These are phyloP conservation scores for Rutstroemia sp. DNA, from an alignment of 2,329 filamentous ascomycete genomes.

Conservation along the genomic window DNA sequence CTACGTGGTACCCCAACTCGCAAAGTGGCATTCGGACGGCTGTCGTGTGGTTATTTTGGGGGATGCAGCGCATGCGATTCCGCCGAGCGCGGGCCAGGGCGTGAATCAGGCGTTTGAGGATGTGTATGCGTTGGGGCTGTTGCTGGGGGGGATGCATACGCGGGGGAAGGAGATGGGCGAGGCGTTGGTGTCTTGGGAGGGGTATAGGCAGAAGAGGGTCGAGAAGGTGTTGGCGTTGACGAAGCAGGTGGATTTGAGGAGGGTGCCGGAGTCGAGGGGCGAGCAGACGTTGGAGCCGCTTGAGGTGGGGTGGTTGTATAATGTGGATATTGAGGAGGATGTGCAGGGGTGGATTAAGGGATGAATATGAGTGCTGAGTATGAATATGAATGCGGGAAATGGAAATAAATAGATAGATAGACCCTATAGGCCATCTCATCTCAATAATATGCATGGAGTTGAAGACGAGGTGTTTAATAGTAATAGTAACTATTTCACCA, in stretches of 20 bases:
- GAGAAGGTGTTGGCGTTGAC: conserved; percentile 42
- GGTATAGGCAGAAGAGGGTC: conserved; percentile 39
- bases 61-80: conserved; percentile 42
- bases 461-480: no score
- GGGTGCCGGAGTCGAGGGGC: conserved; percentile 4
- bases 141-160: conserved; percentile 33
- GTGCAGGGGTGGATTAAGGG: conserved; percentile 8
- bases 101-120: conserved; percentile 45
- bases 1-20: conserved; percentile 36
- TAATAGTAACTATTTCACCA: no score
- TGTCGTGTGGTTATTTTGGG: conserved; percentile 38
- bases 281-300: conserved; percentile 38
- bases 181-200: conserved; percentile 39
- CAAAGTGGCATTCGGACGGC: conserved; percentile 33
- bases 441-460: no score
- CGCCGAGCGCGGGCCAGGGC: conserved; percentile 40
- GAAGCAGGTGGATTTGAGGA: conserved; percentile 32
- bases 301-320: conserved; percentile 14
- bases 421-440: no score
- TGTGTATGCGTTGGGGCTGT: conserved; percentile 37
- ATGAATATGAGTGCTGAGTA: no score
- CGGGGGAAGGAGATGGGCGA: conserved; percentile 20
- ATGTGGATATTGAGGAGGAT: conserved; percentile 11
- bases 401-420: no score
- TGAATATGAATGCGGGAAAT: no score